Evolutionary conservation across 805 yeast species (phyloP).

Genomic region (Barnettozyma californica): DNA sequence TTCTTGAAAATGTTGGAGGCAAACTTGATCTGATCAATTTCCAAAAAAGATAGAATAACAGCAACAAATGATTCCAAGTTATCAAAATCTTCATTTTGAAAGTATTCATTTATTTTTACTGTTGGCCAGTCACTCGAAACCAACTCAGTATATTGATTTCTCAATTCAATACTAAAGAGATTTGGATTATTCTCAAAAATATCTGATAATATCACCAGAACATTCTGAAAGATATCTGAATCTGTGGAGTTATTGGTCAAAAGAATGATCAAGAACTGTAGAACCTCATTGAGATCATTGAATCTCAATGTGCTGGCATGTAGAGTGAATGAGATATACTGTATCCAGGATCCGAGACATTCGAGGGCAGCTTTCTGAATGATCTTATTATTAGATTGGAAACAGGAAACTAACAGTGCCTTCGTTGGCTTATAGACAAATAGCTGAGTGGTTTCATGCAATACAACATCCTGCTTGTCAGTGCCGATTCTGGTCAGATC

Average conservation of each 20-base stretch:
- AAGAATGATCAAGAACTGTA: slow-evolving; percentile 12
- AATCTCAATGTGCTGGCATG: slow-evolving; percentile 18
- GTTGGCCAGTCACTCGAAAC: slow-evolving; percentile 44
- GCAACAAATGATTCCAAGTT: slow-evolving; percentile 39
- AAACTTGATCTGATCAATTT: slow-evolving; percentile 39
- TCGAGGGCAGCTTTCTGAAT: slow-evolving; percentile 24
- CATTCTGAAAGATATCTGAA: slow-evolving; percentile 9
- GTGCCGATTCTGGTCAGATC: slow-evolving; percentile 37
- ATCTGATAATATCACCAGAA: slow-evolving; percentile 17
- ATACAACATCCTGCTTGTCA: slow-evolving; percentile 19
- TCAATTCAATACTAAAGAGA: slow-evolving; percentile 17
- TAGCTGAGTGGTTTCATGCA: slow-evolving; percentile 36
- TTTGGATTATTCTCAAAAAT: slow-evolving; percentile 27
- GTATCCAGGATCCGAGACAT: slow-evolving; percentile 32
- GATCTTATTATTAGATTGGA: slow-evolving; percentile 12
- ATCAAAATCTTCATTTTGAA: slow-evolving; percentile 31
- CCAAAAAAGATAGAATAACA: slow-evolving; percentile 41
- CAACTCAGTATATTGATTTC: slow-evolving; percentile 19
- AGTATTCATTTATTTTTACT: slow-evolving; percentile 31
- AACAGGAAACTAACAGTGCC: slow-evolving; percentile 9
- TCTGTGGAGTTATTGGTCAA: slow-evolving; percentile 9
- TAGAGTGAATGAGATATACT: slow-evolving; percentile 34
- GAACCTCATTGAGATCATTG: slow-evolving; percentile 18
- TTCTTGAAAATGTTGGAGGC: slow-evolving; percentile 35
- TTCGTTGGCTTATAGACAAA: slow-evolving; percentile 31